Evolutionary conservation across 805 yeast genomes (phyloP).

Genomic region (Lipomyces mesembrius): DNA sequence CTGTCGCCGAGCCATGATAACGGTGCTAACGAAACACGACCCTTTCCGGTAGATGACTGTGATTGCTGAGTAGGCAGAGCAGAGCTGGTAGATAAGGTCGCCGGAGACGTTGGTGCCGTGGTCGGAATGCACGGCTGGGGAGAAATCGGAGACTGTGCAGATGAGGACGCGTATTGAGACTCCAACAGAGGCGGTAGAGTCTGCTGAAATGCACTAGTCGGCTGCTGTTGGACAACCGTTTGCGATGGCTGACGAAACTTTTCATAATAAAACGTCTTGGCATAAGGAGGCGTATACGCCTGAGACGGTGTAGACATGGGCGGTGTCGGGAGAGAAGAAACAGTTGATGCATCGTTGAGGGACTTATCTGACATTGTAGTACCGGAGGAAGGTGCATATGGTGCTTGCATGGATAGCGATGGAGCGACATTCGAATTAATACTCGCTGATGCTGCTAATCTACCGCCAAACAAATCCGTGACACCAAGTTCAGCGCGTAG

Average conservation of each 20-base stretch:
- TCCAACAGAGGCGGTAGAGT: not conserved
- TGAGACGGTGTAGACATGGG: not conserved
- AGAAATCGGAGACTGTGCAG: slow-evolving; percentile 1
- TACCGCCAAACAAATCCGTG: not conserved
- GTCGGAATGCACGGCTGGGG: not conserved
- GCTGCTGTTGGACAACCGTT: not conserved
- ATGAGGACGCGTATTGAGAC: not conserved
- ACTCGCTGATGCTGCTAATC: not conserved
- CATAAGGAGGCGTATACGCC: slow-evolving; percentile 4
- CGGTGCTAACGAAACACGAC: not conserved
- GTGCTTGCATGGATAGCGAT: not conserved
- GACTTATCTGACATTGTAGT: not conserved
- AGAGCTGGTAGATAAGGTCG: not conserved
- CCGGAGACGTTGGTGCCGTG: not conserved
- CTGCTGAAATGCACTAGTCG: not conserved
- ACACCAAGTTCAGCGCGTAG: slow-evolving; percentile 24
- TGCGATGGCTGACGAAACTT: slow-evolving; percentile 1
- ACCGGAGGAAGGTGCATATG: slow-evolving; percentile 1
- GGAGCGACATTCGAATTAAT: not conserved
- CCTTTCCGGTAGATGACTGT: not conserved
- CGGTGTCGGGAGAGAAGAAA: slow-evolving; percentile 14
- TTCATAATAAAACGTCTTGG: slow-evolving; percentile 5
- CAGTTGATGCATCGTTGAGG: not conserved
- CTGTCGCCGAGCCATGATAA: not conserved
- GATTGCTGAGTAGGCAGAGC: not conserved